These are phyloP conservation scores for Colletotrichum liriopes DNA, from an alignment of 2,329 filamentous ascomycete species.

Conservation along the genomic window DNA sequence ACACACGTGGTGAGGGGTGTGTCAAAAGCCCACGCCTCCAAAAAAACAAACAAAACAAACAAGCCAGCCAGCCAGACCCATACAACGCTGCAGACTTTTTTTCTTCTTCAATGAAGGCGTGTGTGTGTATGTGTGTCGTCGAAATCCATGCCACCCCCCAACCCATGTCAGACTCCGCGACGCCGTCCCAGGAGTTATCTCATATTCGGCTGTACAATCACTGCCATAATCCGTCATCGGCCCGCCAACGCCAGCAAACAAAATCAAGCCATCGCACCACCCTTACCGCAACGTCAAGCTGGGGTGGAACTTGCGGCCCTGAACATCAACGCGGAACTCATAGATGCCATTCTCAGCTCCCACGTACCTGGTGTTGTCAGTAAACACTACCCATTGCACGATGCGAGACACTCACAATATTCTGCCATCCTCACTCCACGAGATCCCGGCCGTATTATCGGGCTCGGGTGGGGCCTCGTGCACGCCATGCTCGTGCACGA, in stretches of 20 bases:
- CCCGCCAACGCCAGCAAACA: conserved; percentile 19
- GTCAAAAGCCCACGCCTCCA: background rate
- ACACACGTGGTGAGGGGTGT: background rate
- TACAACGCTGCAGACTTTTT: conserved; percentile 23
- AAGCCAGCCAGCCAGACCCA: background rate
- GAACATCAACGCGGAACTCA: conserved; percentile 78
- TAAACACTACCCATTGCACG: conserved; percentile 2
- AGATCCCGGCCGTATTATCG: conserved; percentile 73
- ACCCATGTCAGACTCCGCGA: conserved; percentile 20
- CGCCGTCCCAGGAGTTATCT: conserved; percentile 12
- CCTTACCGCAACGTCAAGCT: conserved; percentile 67
- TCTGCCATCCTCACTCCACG: conserved; percentile 74
- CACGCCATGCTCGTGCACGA: conserved; percentile 56
- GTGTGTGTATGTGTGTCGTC: background rate
- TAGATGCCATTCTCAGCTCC: conserved; percentile 82
- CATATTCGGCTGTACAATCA: conserved; percentile 12
- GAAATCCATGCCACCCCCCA: background rate
- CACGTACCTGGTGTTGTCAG: conserved; percentile 65
- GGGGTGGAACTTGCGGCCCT: conserved; percentile 72
- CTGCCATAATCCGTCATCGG: background rate
- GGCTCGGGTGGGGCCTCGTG: conserved; percentile 63
- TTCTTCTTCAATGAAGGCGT: background rate
- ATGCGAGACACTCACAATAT: conserved; percentile 65
- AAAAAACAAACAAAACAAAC: background rate
- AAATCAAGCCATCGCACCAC: background rate